These are phyloP conservation scores for Meyerozyma carpophila DNA, from an alignment of 1,139 yeast genomes.

Conservation along the genomic window DNA sequence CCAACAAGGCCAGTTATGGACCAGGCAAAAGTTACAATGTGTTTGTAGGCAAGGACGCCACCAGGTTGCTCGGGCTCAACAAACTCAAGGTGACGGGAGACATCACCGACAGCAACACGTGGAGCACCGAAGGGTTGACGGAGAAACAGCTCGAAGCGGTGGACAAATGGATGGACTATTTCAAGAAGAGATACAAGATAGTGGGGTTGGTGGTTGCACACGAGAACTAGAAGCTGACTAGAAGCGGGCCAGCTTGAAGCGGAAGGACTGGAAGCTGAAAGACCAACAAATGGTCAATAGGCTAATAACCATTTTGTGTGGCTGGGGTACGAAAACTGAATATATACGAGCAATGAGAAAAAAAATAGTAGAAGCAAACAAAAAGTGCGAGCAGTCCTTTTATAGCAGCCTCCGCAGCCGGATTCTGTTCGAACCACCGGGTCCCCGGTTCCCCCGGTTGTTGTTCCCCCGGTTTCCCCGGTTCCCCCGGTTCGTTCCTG, in stretches of 20 bases:
- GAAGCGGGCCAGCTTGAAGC: too few relatives aligned
- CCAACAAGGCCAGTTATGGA: conserved; percentile 63
- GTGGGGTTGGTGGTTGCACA: conserved; percentile 34
- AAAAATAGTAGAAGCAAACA: too few relatives aligned
- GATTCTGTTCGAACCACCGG: too few relatives aligned
- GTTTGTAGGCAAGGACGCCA: conserved; percentile 73
- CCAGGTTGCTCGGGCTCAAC: conserved; percentile 56
- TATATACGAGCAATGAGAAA: too few relatives aligned
- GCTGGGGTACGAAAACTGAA: not conserved
- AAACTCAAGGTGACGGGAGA: conserved; percentile 46
- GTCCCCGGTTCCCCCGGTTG: too few relatives aligned
- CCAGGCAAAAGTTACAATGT: conserved; percentile 69
- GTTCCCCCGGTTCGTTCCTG: too few relatives aligned
- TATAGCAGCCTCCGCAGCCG: too few relatives aligned
- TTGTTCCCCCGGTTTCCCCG: too few relatives aligned
- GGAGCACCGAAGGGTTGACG: conserved; percentile 44
- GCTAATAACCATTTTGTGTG: too few relatives aligned
- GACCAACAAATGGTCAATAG: not conserved
- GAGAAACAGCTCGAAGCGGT: conserved; percentile 46
- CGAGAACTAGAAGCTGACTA: conserved; percentile 8
- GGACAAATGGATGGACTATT: conserved; percentile 56
- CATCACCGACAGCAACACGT: conserved; percentile 30
- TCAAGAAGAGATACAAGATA: conserved; percentile 42
- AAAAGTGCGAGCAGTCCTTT: not conserved
- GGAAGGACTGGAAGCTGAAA: too few relatives aligned